Conservation (phyloP, 2,329 filamentous ascomycete species). For the Setomelanomma holmii region DNA sequence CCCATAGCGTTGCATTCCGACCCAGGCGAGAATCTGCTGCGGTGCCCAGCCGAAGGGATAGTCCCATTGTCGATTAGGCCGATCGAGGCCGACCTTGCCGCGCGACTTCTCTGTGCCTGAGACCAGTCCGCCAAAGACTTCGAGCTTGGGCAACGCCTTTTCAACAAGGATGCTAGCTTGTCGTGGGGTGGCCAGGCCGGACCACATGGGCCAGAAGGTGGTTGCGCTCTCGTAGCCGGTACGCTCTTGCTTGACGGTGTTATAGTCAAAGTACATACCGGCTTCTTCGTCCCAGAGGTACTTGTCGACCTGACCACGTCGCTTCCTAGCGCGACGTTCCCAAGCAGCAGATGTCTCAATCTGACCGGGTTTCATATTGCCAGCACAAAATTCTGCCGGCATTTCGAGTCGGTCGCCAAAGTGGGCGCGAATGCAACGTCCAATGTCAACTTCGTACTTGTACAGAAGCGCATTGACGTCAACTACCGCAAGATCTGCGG, state of each 20-base stretch:
- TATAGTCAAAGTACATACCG: constrained; percentile 98
- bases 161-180: constrained; percentile 86
- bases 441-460: constrained; percentile 97
- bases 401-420: constrained; percentile 86
- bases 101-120: constrained; percentile 91
- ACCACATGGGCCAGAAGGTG: constrained; percentile 98
- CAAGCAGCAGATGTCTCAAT: constrained; percentile 84
- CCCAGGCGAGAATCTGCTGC: constrained; percentile 98
- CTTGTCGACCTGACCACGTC: constrained; percentile 87
- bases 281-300: constrained; percentile 91
- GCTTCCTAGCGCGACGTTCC: constrained; percentile 85
- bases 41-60: constrained; percentile 98
- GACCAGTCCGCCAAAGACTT: constrained; percentile 84
- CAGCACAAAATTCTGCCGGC: constrained; percentile 79
- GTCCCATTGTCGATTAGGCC: constrained; percentile 97
- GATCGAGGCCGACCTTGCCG: constrained; percentile 76
- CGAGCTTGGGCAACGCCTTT: constrained; percentile 84
- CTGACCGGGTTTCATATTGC: constrained; percentile 68
- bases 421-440: constrained; percentile 79
- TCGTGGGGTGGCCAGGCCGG: constrained; percentile 81
- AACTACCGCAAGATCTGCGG: constrained; percentile 85
- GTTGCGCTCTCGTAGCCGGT: constrained; percentile 89
- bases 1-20: constrained; percentile 86
- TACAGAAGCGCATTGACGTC: constrained; percentile 94
- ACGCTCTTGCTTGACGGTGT: constrained; percentile 81